phyloP scores from a whole-genome alignment of 192 early-diverging fungal genomes.

The Rhizophagus prolifer region DNA sequence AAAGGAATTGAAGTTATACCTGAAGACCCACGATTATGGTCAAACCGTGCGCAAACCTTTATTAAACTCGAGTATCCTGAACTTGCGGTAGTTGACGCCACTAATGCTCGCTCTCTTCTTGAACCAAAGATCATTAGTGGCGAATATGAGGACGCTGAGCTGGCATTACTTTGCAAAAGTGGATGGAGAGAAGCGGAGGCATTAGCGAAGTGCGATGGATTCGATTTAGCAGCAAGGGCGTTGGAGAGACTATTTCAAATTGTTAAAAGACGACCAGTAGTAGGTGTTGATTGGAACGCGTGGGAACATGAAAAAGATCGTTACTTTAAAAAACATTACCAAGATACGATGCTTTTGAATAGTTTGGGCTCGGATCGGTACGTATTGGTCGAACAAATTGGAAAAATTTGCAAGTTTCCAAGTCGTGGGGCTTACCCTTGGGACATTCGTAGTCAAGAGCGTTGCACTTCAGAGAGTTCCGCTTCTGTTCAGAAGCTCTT shows the following conservation, averaged over 20 bases:
- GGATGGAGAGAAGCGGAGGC: neutral
- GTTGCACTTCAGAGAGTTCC: neutral
- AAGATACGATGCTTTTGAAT: neutral
- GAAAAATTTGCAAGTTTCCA: neutral
- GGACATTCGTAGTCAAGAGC: constrained; percentile 8
- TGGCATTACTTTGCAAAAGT: neutral
- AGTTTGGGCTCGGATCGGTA: neutral
- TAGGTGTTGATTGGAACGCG: constrained; percentile 2
- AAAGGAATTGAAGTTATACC: neutral
- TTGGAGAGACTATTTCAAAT: constrained; percentile 1
- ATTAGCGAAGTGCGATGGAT: neutral
- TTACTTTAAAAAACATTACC: neutral
- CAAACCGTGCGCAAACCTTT: constrained; percentile 10
- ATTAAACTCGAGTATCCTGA: neutral
- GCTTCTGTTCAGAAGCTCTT: constrained; percentile 3
- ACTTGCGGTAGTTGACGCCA: too few species aligned
- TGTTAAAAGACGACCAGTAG: neutral
- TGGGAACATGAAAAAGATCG: neutral
- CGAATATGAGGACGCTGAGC: neutral
- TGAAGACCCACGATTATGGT: constrained; percentile 7
- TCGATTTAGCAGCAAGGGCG: neutral
- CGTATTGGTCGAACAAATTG: neutral
- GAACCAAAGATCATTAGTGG: neutral
- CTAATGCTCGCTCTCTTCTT: too few species aligned
- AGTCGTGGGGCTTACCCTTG: neutral